phyloP scores from a whole-genome alignment of 768 basidiomycete genomes.

The Mycena indigotica region DNA sequence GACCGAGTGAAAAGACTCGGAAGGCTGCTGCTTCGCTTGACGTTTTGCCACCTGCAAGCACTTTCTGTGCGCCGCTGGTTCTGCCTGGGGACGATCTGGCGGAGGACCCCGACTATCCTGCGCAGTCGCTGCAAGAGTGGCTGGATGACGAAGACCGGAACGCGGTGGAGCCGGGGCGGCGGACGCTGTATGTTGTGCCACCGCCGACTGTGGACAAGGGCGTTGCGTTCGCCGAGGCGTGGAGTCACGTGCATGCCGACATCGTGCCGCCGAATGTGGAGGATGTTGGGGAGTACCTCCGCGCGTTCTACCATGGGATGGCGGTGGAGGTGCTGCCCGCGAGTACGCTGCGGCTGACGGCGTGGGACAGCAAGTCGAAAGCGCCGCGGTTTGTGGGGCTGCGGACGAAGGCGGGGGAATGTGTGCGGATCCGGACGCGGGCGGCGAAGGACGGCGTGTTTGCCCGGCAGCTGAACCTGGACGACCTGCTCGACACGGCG shows the following conservation, averaged over 20 bases:
- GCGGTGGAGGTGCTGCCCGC: conserved; percentile 28
- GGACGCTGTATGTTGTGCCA: conserved; percentile 34
- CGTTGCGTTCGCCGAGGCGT: conserved; percentile 27
- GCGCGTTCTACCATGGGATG: conserved; percentile 38
- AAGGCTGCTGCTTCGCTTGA: conserved; percentile 15
- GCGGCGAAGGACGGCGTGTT: conserved; percentile 30
- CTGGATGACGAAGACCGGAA: conserved; percentile 34
- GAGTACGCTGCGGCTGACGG: conserved; percentile 25
- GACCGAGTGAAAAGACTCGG: conserved; percentile 10
- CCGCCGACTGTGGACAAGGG: conserved; percentile 30
- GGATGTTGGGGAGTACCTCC: conserved; percentile 33
- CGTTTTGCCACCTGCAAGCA: not conserved
- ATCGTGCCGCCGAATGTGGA: conserved; percentile 21
- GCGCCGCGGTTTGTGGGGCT: conserved; percentile 33
- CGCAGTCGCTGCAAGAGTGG: conserved; percentile 37
- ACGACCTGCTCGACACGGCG: conserved; percentile 40
- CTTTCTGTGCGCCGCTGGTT: conserved; percentile 36
- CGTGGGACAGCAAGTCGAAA: conserved; percentile 28
- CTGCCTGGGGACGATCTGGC: conserved; percentile 38
- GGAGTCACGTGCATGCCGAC: conserved; percentile 24
- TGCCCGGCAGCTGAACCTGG: conserved; percentile 36
- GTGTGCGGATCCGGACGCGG: conserved; percentile 36
- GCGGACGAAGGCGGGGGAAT: conserved; percentile 32
- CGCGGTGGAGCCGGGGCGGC: conserved; percentile 28
- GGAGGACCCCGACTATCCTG: conserved; percentile 36